Evolutionary conservation across 192 early-diverging fungal species (phyloP).

Genomic region (Backusella australiensis): DNA sequence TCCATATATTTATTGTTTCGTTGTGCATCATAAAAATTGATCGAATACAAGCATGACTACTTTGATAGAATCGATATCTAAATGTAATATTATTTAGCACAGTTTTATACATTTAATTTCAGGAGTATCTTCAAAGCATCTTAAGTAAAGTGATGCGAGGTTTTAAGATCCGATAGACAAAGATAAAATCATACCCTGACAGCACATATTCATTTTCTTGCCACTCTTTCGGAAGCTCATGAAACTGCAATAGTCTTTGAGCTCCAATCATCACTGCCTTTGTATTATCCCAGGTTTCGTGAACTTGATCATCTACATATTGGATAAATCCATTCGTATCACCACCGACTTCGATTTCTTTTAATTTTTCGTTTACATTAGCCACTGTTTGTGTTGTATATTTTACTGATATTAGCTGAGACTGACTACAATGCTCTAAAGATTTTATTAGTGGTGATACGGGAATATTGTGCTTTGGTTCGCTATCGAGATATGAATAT

Average conservation of each 20-base stretch:
- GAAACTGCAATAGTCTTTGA: slow-evolving; percentile 50
- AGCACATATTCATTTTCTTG: slow-evolving; percentile 60
- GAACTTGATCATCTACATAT: slow-evolving; percentile 53
- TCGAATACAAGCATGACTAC: slow-evolving; percentile 48
- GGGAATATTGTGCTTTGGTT: not conserved
- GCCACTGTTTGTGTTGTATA: not conserved
- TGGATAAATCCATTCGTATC: slow-evolving; percentile 52
- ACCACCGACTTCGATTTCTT: slow-evolving; percentile 41
- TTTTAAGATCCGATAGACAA: not conserved
- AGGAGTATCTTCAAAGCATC: not conserved
- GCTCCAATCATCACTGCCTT: slow-evolving; percentile 52
- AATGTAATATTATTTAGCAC: not conserved
- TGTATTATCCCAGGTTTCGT: slow-evolving; percentile 46
- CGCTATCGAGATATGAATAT: not conserved
- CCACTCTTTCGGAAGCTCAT: slow-evolving; percentile 60
- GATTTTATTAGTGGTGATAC: not conserved
- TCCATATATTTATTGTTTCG: slow-evolving; percentile 41
- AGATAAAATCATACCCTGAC: slow-evolving; percentile 37
- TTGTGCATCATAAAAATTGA: slow-evolving; percentile 65
- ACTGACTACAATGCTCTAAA: not conserved
- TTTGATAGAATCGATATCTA: slow-evolving; percentile 54
- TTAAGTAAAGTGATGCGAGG: not conserved
- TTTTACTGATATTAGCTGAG: not conserved
- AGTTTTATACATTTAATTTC: not conserved
- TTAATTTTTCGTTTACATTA: slow-evolving; percentile 12